Base-by-base conservation (phyloP, 306 rosid genomes). In the Cucumis melo region DNA sequence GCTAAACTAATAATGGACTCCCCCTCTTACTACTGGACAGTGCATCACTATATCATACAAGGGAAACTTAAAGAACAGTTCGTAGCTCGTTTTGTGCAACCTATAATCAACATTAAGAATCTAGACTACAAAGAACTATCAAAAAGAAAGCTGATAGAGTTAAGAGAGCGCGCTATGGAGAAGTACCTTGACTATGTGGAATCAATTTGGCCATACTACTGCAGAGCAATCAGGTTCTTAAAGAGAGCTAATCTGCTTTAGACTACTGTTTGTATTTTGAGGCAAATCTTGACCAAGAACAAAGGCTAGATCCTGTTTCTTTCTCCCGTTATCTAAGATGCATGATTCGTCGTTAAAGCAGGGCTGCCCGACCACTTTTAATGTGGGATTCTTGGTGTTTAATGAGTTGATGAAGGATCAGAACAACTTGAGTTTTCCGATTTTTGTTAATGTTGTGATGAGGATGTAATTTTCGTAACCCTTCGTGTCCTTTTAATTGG, bases 211-310 rank as follows among this genome's bases (percentile, higher is more conserved):
- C 98, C 96, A 27, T 80, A 76, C 77, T 92, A 92, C 74, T 88
- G 92, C 84, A 80, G 92, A 80, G 59, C 91, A 51, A 90, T 90
- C 78, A 89, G 98, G 79, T 92, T 92, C 80, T 80, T 92, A 23
- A 92, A 90, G 87, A 89, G 85, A 79, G 92, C 98, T 55, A 86
- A 92, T 87, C 92, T 92, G 70, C 86, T 90, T 82, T 92, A 85
- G 80, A 71, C 63, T 70, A 75, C 23, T 41, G 41, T 21, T 41
- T 36, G 67, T 84, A 55, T 57, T 61, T 24, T 77, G 63, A 59
- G 81, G 74, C 41, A 76, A 74, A 73, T 73, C 81, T 75, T 87
- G 3, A 73, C 76, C 76, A 72, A 72, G 76, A 46, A 21, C 60
- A 72, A 48, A 21, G 76, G 83, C 32, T 60, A 68, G 80, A 58